phyloP scores from a whole-genome alignment of 208 protist species.

The Leishmania tropica region DNA sequence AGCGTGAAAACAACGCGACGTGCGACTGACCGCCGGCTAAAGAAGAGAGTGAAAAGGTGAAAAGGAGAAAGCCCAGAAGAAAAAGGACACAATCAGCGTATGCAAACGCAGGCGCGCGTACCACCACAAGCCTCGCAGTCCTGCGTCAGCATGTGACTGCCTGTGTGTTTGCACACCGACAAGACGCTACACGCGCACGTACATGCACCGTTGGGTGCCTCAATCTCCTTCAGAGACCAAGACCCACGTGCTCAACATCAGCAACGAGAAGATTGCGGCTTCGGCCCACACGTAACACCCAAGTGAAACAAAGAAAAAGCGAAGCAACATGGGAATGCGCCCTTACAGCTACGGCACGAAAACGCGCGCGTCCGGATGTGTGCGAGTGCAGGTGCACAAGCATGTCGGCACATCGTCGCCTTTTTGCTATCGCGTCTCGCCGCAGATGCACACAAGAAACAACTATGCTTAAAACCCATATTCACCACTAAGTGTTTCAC shows the following conservation, averaged over 20 bases:
- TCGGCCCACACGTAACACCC: neutral
- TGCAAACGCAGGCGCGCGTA: neutral
- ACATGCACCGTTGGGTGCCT: neutral
- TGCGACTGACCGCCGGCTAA: neutral
- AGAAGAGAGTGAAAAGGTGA: neutral
- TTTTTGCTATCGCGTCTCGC: neutral
- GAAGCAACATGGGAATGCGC: neutral
- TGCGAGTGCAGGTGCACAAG: neutral
- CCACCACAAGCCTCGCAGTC: neutral
- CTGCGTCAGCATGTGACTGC: neutral
- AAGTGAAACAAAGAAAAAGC: neutral
- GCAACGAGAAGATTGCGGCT: neutral
- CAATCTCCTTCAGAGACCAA: neutral
- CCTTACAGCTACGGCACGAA: neutral
- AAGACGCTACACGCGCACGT: neutral
- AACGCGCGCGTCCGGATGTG: neutral
- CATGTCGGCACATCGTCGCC: neutral
- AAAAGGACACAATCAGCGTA: neutral
- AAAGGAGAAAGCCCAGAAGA: neutral
- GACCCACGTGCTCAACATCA: neutral
- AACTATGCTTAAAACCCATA: too few species aligned
- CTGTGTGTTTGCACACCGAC: neutral
- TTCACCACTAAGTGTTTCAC: too few species aligned
- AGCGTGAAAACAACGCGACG: neutral
- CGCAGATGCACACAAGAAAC: neutral